phyloP scores from a whole-genome alignment of 140 eudicot species.

The Bidens hawaiensis region DNA sequence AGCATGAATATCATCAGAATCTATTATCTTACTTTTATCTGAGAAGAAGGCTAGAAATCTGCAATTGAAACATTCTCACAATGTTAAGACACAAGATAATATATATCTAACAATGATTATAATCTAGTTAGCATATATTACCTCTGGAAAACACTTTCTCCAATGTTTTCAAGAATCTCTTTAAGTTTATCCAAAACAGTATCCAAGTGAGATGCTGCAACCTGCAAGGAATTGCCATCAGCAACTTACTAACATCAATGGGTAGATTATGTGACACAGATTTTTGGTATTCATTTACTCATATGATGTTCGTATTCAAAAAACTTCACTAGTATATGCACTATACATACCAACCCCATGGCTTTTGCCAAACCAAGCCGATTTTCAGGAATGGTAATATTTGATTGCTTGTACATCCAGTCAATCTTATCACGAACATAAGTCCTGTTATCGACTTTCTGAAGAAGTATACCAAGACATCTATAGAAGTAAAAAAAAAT shows the following conservation, averaged over 20 bases:
- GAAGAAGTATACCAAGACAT: slow-evolving; percentile 96
- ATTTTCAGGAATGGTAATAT: slow-evolving; percentile 75
- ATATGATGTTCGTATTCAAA: neutral
- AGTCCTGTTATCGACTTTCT: slow-evolving; percentile 80
- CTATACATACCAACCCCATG: slow-evolving; percentile 77
- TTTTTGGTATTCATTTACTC: neutral
- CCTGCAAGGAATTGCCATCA: slow-evolving; percentile 39
- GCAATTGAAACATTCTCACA: slow-evolving; percentile 26
- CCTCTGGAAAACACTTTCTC: slow-evolving; percentile 83
- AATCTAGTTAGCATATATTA: slow-evolving; percentile 20
- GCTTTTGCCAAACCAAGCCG: slow-evolving; percentile 97
- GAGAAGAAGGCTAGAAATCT: slow-evolving; percentile 80
- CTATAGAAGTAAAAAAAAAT: slow-evolving; percentile 36
- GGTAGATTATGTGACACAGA: slow-evolving; percentile 7
- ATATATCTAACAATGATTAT: neutral
- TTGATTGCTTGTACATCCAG: slow-evolving; percentile 83
- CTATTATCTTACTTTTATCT: slow-evolving; percentile 79
- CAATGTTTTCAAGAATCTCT: slow-evolving; percentile 78
- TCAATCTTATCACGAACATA: slow-evolving; percentile 91
- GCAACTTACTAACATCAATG: slow-evolving; percentile 8
- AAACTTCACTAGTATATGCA: neutral
- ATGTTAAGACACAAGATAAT: neutral
- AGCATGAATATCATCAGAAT: slow-evolving; percentile 98
- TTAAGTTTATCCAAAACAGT: slow-evolving; percentile 93
- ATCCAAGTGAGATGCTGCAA: slow-evolving; percentile 96